Evolutionary conservation across 371 early-diverging fungal species (phyloP).

Genomic region (Encephalitozoon romaleae): DNA sequence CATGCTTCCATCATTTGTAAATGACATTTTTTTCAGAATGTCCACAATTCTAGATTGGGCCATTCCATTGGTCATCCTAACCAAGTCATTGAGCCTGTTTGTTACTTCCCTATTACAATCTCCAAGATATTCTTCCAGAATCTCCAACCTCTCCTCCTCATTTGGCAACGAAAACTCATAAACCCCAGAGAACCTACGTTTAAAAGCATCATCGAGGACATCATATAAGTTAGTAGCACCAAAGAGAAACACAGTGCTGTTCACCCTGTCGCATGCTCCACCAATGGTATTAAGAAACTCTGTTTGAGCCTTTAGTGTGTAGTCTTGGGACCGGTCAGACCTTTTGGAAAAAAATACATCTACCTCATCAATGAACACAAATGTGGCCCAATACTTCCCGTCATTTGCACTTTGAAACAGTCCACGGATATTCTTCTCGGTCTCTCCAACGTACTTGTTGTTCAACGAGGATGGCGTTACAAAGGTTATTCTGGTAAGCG

Average conservation of each 20-base stretch:
- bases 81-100: not conserved
- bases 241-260: constrained; percentile 37
- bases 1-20: not conserved
- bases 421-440: constrained; percentile 27
- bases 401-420: constrained; percentile 41
- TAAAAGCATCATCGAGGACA: constrained; percentile 44
- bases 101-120: not conserved
- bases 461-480: constrained; percentile 36
- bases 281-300: constrained; percentile 49
- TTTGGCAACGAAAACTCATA: constrained; percentile 26
- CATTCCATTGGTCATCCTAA: not conserved
- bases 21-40: not conserved
- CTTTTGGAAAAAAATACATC: constrained; percentile 49
- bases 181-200: constrained; percentile 38
- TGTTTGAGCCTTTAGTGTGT: constrained; percentile 6
- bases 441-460: constrained; percentile 53
- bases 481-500: constrained; percentile 20
- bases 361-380: constrained; percentile 55
- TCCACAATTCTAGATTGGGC: not conserved
- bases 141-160: constrained; percentile 18
- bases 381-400: constrained; percentile 24
- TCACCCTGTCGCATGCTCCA: constrained; percentile 12
- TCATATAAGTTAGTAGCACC: constrained; percentile 46
- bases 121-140: constrained; percentile 8
- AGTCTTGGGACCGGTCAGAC: not conserved